Evolutionary conservation across 306 rosid species (phyloP), one percentile per base, ranked within the genome.

Genomic region (Vigna trinervia): DNA sequence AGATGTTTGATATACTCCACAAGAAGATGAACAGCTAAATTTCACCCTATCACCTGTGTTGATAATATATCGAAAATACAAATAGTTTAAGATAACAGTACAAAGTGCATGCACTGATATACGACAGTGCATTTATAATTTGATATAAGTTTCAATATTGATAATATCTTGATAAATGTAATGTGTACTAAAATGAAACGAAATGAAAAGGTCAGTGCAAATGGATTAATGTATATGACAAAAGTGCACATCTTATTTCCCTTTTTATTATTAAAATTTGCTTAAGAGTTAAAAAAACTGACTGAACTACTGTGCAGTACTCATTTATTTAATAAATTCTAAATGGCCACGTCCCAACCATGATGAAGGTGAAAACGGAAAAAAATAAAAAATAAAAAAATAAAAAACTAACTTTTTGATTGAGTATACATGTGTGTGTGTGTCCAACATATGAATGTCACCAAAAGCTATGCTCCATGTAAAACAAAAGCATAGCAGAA

Each of bases 1-100:
- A 32, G 92, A 82, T 52, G 93, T 22, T 43, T 82, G 53, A 82
- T 88, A 89, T 54, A 86, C 64, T 47, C 84, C 84, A 76, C 84
- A 76, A 59, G 90, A 84, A 72, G 86, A 75, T 20, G 85, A 73
- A 71, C 87, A 86, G 60, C 12, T 86, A 77, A 82, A 90, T 82
- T 80, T 89, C 57, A 93, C 93, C 75, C 94, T 89, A 79, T 93
- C 95, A 84, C 98, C 97, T 93, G 94, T 82, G 84, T 36, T 51
- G 39, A 69, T 58, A 80, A 81, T 77, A 75, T 60, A 63, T 20
- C 14, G 68, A 75, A 67, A 79, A 70, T 26, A 77, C 47, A 58
- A 78, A 74, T 30, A 57, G 32, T 45, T 50, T 34, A 36, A 63
- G 38, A 75, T 74, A 12, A 32, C 66, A 56, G 14, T 68, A 23